Conservation (phyloP, 768 basidiomycete species). For the Calocera viscosa region DNA sequence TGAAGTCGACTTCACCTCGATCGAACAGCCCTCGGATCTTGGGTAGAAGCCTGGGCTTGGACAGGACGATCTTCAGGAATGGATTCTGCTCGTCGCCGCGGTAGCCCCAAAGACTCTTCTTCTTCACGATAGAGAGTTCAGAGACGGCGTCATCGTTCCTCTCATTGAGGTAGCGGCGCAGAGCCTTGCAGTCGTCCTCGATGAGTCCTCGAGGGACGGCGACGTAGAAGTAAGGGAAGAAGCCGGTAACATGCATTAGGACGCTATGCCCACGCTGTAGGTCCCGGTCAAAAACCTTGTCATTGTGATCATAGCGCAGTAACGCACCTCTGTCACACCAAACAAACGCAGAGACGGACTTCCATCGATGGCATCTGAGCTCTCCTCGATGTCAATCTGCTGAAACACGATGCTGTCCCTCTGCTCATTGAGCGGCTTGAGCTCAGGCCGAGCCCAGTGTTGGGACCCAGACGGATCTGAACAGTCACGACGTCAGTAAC, state of each 20-base stretch:
- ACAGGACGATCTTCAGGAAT: conserved; percentile 75
- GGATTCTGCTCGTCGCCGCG: conserved; percentile 61
- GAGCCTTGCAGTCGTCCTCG: conserved; percentile 49
- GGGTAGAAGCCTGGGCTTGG: conserved; percentile 62
- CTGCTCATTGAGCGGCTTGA: conserved; percentile 44
- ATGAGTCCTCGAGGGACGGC: conserved; percentile 74
- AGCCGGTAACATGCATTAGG: conserved; percentile 65
- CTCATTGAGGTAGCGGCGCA: conserved; percentile 65
- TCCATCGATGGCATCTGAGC: conserved; percentile 39
- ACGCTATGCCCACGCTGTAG: conserved; percentile 75
- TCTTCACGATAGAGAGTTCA: conserved; percentile 46
- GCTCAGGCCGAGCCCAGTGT: conserved; percentile 53
- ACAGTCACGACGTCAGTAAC: conserved; percentile 4
- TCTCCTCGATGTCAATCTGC: conserved; percentile 84
- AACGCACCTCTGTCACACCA: conserved; percentile 72
- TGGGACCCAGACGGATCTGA: conserved; percentile 63
- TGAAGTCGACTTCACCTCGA: conserved; percentile 55
- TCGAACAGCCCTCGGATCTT: conserved; percentile 78
- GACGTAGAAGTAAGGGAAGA: conserved; percentile 88
- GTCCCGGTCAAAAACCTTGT: neutral
- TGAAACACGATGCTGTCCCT: conserved; percentile 73
- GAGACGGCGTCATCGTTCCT: conserved; percentile 33
- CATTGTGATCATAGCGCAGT: neutral
- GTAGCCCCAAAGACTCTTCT: conserved; percentile 78
- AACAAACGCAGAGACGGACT: conserved; percentile 50